Percentiles rank a stretch among this genome's conserved stretches.
phyloP scores from a whole-genome alignment of 805 yeast species.

The Cyberlindnera petersonii region DNA sequence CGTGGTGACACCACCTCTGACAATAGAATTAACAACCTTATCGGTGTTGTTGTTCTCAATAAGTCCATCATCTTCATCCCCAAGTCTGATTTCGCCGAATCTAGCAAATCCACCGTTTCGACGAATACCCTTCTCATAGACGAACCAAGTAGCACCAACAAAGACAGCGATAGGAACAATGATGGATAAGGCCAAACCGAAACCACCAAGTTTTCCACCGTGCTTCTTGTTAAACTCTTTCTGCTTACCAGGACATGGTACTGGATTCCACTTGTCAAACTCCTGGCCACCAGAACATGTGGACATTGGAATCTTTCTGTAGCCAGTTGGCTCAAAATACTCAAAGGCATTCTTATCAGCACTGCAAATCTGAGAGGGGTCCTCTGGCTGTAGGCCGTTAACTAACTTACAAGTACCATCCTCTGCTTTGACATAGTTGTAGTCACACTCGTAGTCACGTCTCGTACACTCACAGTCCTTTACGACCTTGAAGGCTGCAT shows the following conservation, averaged over 20 bases:
- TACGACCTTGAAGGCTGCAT: constrained; percentile 49
- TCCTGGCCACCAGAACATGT: constrained; percentile 82
- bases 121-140: constrained; percentile 74
- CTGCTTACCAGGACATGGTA: constrained; percentile 88
- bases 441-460: constrained; percentile 92
- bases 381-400: constrained; percentile 61
- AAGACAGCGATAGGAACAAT: constrained; percentile 47
- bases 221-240: constrained; percentile 52
- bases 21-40: constrained; percentile 48
- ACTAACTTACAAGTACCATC: constrained; percentile 88
- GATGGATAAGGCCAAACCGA: constrained; percentile 49
- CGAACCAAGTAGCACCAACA: constrained; percentile 43
- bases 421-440: constrained; percentile 60
- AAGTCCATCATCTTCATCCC: constrained; percentile 72
- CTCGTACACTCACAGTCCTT: constrained; percentile 81
- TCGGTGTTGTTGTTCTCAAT: constrained; percentile 52
- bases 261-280: constrained; percentile 60
- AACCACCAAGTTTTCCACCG: constrained; percentile 47
- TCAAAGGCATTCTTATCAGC: constrained; percentile 50
- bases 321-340: constrained; percentile 88
- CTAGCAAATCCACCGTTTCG: constrained; percentile 58
- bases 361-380: constrained; percentile 59
- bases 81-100: constrained; percentile 87
- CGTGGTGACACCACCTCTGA: constrained; percentile 32
- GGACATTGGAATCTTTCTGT: constrained; percentile 78